Evolutionary conservation across 371 early-diverging fungal genomes (phyloP).

Genomic region (Apophysomyces sp.): DNA sequence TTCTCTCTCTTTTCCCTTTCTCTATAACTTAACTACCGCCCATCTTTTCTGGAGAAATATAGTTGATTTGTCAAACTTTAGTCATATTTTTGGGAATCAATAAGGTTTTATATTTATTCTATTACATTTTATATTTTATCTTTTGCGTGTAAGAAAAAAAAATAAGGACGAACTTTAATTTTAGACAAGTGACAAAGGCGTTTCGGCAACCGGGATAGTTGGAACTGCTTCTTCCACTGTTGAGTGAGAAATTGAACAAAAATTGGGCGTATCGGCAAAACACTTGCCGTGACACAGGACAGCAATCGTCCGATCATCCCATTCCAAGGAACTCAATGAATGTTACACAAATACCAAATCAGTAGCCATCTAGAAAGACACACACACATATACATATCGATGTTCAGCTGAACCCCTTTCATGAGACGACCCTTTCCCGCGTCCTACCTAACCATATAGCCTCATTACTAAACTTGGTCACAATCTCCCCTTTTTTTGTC

Average conservation of each 20-base stretch:
- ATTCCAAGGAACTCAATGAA: not conserved
- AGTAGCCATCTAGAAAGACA: too few relatives aligned
- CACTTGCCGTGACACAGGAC: not conserved
- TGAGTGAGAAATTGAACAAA: too few relatives aligned
- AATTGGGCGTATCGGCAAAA: not conserved
- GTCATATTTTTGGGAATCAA: not conserved
- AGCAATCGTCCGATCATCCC: slow-evolving; percentile 1
- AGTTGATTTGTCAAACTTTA: not conserved
- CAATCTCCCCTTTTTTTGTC: not conserved
- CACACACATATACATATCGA: too few relatives aligned
- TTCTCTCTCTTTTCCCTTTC: not conserved
- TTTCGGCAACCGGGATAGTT: not conserved
- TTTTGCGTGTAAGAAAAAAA: too few relatives aligned
- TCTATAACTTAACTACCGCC: too few relatives aligned
- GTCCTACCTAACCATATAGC: not conserved
- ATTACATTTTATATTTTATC: too few relatives aligned
- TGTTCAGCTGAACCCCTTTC: not conserved
- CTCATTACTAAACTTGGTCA: not conserved
- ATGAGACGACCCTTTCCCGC: not conserved
- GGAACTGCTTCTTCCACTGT: not conserved
- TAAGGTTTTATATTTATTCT: not conserved
- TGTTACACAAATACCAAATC: not conserved
- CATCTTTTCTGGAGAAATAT: not conserved
- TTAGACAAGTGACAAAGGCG: not conserved
- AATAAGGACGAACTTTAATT: not conserved